These are phyloP conservation scores for Calendula officinalis DNA, from an alignment of 129 eudicot genomes.

Conservation along the genomic window DNA sequence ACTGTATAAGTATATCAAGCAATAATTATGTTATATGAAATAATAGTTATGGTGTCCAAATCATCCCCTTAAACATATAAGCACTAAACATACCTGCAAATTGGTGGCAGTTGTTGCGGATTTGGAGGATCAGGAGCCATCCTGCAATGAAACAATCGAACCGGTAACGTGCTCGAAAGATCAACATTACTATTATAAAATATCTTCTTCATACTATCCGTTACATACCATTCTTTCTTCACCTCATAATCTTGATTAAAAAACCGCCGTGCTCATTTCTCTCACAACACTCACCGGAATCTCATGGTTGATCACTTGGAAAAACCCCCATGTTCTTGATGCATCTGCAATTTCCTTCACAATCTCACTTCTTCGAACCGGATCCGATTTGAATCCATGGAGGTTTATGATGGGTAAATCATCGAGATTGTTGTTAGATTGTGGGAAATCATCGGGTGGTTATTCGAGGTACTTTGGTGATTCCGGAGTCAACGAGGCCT, in stretches of 20 bases:
- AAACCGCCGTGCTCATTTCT: constrained; percentile 47
- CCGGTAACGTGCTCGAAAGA: constrained; percentile 37
- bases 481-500: constrained; percentile 45
- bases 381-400: constrained; percentile 10
- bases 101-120: constrained; percentile 43
- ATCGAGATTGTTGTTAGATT: background rate
- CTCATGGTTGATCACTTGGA: constrained; percentile 58
- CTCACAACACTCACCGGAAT: constrained; percentile 36
- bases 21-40: too few species aligned
- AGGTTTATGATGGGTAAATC: constrained; percentile 40
- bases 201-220: constrained; percentile 33
- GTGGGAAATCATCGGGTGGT: constrained; percentile 34
- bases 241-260: constrained; percentile 48
- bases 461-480: constrained; percentile 44
- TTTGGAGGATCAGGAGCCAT: constrained; percentile 46
- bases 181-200: constrained; percentile 48
- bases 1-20: too few species aligned
- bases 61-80: too few species aligned
- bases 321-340: constrained; percentile 43
- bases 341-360: constrained; percentile 35
- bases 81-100: constrained; percentile 44
- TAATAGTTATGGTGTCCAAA: too few species aligned
- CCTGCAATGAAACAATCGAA: constrained; percentile 39
- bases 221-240: constrained; percentile 49
- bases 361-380: constrained; percentile 4